Conservation (phyloP, 2,329 filamentous ascomycete species). For the Monilinia fructicola region DNA sequence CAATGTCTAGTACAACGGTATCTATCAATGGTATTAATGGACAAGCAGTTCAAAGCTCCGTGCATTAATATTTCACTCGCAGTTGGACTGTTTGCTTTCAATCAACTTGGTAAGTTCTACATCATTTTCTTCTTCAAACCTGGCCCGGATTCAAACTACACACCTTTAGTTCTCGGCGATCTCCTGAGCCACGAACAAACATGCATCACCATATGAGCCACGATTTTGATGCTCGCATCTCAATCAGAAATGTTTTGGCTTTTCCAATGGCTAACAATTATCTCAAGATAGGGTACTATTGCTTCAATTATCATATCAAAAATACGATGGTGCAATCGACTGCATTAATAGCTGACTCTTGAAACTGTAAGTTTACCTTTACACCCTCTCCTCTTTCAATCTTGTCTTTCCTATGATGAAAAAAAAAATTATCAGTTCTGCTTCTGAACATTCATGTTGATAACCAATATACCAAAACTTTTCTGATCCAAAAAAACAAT, state of each 20-base stretch:
- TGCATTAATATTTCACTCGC: not conserved
- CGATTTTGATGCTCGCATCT: conserved; percentile 13
- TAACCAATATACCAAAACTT: conserved; percentile 62
- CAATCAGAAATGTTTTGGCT: conserved; percentile 23
- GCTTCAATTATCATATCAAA: not conserved
- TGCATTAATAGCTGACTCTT: not conserved
- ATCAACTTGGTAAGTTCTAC: conserved; percentile 30
- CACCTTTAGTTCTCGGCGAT: conserved; percentile 39
- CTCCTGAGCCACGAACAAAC: conserved; percentile 49
- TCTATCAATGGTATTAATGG: not conserved
- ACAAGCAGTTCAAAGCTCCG: not conserved
- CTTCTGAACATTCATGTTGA: conserved; percentile 70
- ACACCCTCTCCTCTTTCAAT: not conserved
- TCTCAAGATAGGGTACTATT: conserved; percentile 1
- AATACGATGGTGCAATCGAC: not conserved
- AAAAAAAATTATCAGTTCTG: conserved; percentile 68
- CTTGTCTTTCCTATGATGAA: conserved; percentile 59
- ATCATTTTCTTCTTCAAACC: conserved; percentile 9
- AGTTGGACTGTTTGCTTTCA: not conserved
- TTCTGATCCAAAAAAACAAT: conserved; percentile 39
- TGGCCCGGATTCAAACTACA: conserved; percentile 23
- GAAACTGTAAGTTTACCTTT: conserved; percentile 13
- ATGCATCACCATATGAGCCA: conserved; percentile 77
- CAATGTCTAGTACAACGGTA: not conserved
- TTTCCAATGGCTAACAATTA: conserved; percentile 30